These are phyloP conservation scores for Pseudomonodictys pantanalensis DNA, from an alignment of 495 filamentous ascomycete species.

Conservation along the genomic window DNA sequence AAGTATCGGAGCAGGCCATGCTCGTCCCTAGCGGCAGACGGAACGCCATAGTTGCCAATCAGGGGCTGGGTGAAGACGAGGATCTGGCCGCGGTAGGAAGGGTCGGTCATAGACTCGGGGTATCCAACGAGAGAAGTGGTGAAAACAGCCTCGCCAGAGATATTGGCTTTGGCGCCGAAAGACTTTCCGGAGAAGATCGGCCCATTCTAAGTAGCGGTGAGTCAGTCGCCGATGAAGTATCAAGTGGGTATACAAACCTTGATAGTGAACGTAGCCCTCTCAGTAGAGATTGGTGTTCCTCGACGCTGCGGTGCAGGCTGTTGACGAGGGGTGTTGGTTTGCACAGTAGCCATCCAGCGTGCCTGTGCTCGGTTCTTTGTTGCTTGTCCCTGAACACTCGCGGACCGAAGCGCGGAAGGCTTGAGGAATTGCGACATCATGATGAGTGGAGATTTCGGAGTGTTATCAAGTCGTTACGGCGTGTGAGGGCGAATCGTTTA, in stretches of 20 bases:
- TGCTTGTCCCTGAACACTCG: slow-evolving; percentile 54
- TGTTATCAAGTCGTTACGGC: slow-evolving; percentile 21
- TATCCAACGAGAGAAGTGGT: slow-evolving; percentile 92
- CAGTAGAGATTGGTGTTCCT: slow-evolving; percentile 59
- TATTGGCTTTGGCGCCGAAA: slow-evolving; percentile 87
- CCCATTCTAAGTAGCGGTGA: slow-evolving; percentile 57
- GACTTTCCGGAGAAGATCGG: slow-evolving; percentile 92
- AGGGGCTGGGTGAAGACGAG: slow-evolving; percentile 98
- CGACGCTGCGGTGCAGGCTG: slow-evolving; percentile 45
- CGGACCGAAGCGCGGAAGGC: slow-evolving; percentile 51
- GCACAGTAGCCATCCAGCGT: slow-evolving; percentile 68
- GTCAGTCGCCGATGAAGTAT: slow-evolving; percentile 3
- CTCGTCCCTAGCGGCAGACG: slow-evolving; percentile 70
- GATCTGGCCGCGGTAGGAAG: slow-evolving; percentile 98
- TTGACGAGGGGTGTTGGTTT: slow-evolving; percentile 61
- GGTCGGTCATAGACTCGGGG: slow-evolving; percentile 97
- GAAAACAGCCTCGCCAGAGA: slow-evolving; percentile 92
- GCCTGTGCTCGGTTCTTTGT: slow-evolving; percentile 51
- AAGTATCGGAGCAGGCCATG: slow-evolving; percentile 86
- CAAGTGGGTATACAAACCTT: slow-evolving; percentile 52
- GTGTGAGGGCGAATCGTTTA: slow-evolving; percentile 48
- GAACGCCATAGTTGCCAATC: slow-evolving; percentile 98
- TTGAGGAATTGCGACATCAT: slow-evolving; percentile 72
- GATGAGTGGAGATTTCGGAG: slow-evolving; percentile 38
- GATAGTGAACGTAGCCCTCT: slow-evolving; percentile 92